Evolutionary conservation across 2,329 filamentous ascomycete species (phyloP).

Genomic region (Coniochaeta pulveracea): DNA sequence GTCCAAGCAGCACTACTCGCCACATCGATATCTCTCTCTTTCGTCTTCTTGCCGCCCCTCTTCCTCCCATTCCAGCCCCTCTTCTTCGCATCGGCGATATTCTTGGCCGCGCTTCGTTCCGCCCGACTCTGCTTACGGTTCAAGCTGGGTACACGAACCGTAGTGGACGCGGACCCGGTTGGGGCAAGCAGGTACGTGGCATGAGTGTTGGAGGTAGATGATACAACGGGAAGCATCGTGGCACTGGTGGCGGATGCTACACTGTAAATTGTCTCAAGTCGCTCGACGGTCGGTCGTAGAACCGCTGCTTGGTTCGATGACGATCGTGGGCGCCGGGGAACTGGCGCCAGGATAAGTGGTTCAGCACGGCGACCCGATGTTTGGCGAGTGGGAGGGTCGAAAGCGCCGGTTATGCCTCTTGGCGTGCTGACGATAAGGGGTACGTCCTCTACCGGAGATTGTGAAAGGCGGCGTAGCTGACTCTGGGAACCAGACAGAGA

Average conservation of each 20-base stretch:
- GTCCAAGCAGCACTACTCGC: conserved; percentile 28
- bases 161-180: conserved; percentile 23
- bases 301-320: conserved; percentile 19
- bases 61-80: conserved; percentile 40
- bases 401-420: conserved; percentile 40
- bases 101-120: conserved; percentile 49
- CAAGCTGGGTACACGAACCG: conserved; percentile 27
- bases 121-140: conserved; percentile 41
- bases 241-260: conserved; percentile 14
- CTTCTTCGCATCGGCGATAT: conserved; percentile 48
- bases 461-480: conserved; percentile 11
- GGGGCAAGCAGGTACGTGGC: conserved; percentile 13
- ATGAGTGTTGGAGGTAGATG: no score
- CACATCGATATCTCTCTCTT: conserved; percentile 23
- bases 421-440: conserved; percentile 52
- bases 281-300: conserved; percentile 35
- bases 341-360: conserved; percentile 38
- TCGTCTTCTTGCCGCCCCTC: conserved; percentile 25
- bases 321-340: conserved; percentile 37
- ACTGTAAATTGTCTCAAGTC: conserved; percentile 44
- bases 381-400: conserved; percentile 29
- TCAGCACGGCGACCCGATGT: conserved; percentile 23
- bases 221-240: conserved; percentile 6
- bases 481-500: no score
- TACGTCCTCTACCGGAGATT: conserved; percentile 28